Conservation (phyloP, 306 rosid genomes). For the Castanea mollissima region DNA sequence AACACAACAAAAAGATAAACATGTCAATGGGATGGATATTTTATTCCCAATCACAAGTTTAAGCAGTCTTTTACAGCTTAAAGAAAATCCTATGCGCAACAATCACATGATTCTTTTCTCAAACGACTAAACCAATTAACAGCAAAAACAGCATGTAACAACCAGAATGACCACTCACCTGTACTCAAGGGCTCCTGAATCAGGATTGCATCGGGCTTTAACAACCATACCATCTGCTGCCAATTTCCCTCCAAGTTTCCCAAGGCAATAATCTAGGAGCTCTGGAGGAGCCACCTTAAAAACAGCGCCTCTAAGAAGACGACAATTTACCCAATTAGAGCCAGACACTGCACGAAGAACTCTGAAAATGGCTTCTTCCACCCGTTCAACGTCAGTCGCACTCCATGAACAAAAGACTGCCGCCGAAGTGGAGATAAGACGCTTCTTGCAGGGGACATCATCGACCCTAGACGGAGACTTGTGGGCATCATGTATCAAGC, state of each 20-base stretch:
- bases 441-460: constrained; percentile 53
- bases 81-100: background rate
- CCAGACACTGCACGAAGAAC: constrained; percentile 94
- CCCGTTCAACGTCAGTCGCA: constrained; percentile 56
- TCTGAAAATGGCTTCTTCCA: constrained; percentile 76
- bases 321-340: constrained; percentile 76
- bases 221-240: constrained; percentile 70
- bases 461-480: constrained; percentile 46
- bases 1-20: background rate
- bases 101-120: background rate
- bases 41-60: background rate
- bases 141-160: background rate
- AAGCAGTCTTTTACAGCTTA: background rate
- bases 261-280: constrained; percentile 79
- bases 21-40: too few species aligned
- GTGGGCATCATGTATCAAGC: constrained; percentile 57
- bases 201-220: constrained; percentile 64
- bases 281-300: constrained; percentile 72
- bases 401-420: constrained; percentile 58
- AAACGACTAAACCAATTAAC: background rate
- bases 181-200: constrained; percentile 62
- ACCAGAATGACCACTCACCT: constrained; percentile 49
- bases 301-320: constrained; percentile 81
- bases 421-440: constrained; percentile 32
- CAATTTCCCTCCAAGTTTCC: constrained; percentile 75